Evolutionary conservation across 2,329 filamentous ascomycete species (phyloP).

Genomic region (Colletotrichum sp.): DNA sequence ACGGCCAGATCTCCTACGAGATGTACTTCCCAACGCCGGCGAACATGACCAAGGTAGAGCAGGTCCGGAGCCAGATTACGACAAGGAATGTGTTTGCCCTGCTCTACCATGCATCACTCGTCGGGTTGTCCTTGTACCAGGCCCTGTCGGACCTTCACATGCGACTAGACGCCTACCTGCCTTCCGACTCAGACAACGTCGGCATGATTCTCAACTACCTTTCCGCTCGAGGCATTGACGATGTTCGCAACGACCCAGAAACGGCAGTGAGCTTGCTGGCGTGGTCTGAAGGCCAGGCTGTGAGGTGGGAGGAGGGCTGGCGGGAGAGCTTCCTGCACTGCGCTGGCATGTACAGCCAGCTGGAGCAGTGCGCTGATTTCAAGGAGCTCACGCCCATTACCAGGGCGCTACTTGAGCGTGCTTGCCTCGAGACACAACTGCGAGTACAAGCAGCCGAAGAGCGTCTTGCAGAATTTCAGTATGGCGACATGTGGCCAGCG

Average conservation of each 20-base stretch:
- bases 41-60: slow-evolving; percentile 51
- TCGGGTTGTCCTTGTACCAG: slow-evolving; percentile 68
- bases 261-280: slow-evolving; percentile 66
- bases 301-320: slow-evolving; percentile 72
- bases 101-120: slow-evolving; percentile 67
- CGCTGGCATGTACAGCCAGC: slow-evolving; percentile 63
- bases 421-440: slow-evolving; percentile 66
- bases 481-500: slow-evolving; percentile 64
- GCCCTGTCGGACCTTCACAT: slow-evolving; percentile 67
- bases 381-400: slow-evolving; percentile 65
- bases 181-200: slow-evolving; percentile 60
- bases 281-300: slow-evolving; percentile 67
- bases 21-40: slow-evolving; percentile 67
- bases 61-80: slow-evolving; percentile 65
- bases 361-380: slow-evolving; percentile 63
- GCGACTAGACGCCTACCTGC: slow-evolving; percentile 64
- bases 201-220: slow-evolving; percentile 68
- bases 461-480: slow-evolving; percentile 64
- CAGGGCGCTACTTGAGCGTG: slow-evolving; percentile 65
- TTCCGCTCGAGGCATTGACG: slow-evolving; percentile 63
- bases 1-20: slow-evolving; percentile 64
- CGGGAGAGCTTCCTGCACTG: slow-evolving; percentile 71
- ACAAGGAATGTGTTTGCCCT: slow-evolving; percentile 74
- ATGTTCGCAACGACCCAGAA: slow-evolving; percentile 65
- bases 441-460: slow-evolving; percentile 68